Conservation (phyloP, 495 filamentous ascomycete genomes). For the Bacidia gigantensis region DNA sequence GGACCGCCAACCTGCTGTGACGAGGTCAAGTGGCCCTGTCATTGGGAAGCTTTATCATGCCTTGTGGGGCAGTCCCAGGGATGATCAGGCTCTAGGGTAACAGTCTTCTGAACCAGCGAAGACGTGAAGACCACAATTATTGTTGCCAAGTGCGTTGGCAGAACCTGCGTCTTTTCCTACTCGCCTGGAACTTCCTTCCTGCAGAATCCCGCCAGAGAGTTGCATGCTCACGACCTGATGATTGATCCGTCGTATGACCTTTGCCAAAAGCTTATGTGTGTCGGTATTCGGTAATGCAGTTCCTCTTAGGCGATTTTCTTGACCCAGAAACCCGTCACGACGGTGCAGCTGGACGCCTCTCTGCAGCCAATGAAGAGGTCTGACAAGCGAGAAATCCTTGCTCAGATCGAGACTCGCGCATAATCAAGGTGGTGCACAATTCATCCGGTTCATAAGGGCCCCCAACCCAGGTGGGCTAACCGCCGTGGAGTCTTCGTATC, state of each 20-base stretch:
- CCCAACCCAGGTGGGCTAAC: too few species aligned
- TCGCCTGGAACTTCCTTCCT: not conserved
- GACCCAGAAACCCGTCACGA: not conserved
- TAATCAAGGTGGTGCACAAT: not conserved
- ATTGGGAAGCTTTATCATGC: not conserved
- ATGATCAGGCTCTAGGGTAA: not conserved
- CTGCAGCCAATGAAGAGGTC: not conserved
- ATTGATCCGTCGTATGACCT: not conserved
- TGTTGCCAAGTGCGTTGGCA: not conserved
- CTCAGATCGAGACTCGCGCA: not conserved
- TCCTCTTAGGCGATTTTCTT: not conserved
- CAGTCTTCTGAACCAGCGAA: too few species aligned
- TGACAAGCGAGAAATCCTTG: not conserved
- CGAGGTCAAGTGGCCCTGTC: not conserved
- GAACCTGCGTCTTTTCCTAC: not conserved
- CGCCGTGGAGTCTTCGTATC: too few species aligned
- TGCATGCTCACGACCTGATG: not conserved
- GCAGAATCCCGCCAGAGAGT: not conserved
- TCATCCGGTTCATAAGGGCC: not conserved
- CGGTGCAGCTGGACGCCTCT: not conserved
- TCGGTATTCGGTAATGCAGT: not conserved
- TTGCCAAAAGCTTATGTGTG: not conserved
- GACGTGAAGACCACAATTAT: too few species aligned
- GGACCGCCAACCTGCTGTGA: not conserved
- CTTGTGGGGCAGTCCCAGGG: not conserved